phyloP scores from a whole-genome alignment of 2,329 filamentous ascomycete species.

The Trichoderma afroharzianum region DNA sequence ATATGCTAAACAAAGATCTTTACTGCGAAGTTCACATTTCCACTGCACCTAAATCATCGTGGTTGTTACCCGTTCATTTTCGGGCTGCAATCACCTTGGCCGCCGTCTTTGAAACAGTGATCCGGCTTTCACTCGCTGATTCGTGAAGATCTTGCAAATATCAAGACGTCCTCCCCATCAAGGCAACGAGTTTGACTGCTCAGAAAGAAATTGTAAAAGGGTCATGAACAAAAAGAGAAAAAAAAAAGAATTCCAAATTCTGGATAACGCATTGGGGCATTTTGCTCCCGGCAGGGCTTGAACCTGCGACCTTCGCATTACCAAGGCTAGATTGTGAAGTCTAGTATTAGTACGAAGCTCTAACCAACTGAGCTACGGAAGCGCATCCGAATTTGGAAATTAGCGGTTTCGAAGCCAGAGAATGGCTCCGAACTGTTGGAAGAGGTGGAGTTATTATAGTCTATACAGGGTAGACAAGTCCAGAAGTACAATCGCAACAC shows the following conservation, averaged over 20 bases:
- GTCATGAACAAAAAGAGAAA: neutral
- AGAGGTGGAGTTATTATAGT: neutral
- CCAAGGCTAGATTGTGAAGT: neutral
- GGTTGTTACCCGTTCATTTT: neutral
- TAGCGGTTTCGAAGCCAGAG: neutral
- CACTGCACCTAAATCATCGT: fast-evolving
- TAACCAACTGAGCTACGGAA: slow-evolving; percentile 5
- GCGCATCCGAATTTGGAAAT: neutral
- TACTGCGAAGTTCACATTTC: neutral
- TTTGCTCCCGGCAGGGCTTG: slow-evolving; percentile 12
- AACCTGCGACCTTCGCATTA: slow-evolving; percentile 14
- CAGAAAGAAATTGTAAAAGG: neutral
- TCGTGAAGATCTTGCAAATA: neutral
- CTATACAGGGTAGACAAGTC: neutral
- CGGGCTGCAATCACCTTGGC: fast-evolving
- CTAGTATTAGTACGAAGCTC: slow-evolving; percentile 12
- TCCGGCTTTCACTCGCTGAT: neutral
- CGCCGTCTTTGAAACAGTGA: neutral
- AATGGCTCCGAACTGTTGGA: neutral
- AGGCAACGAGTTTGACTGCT: neutral
- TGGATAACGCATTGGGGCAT: neutral
- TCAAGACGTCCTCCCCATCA: fast-evolving
- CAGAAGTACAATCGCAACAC: neutral
- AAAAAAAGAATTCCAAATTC: neutral
- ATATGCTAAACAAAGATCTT: neutral